These are phyloP conservation scores for Komagataella populi DNA, from an alignment of 805 yeast species.

Conservation along the genomic window DNA sequence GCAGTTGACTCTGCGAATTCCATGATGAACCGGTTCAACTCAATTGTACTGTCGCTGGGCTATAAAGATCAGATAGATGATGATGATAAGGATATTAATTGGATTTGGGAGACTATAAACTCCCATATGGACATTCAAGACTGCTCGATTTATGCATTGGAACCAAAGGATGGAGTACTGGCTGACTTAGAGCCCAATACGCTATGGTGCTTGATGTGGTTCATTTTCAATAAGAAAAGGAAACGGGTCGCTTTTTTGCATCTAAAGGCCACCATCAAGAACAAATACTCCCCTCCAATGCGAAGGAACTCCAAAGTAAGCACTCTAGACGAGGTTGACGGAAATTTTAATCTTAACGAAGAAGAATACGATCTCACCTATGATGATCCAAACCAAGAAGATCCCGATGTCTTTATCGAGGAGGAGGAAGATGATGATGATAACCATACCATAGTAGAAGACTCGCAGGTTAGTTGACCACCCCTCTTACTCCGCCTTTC, in stretches of 20 bases:
- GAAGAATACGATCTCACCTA: conserved; percentile 23
- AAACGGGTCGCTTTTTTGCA: conserved; percentile 85
- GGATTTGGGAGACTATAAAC: conserved; percentile 85
- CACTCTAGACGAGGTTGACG: conserved; percentile 16
- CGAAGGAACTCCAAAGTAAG: conserved; percentile 19
- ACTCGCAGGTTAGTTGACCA: conserved; percentile 17
- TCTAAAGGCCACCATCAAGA: conserved; percentile 33
- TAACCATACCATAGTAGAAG: conserved; percentile 16
- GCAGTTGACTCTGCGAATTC: conserved; percentile 36
- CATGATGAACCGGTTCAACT: conserved; percentile 58
- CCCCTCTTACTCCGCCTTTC: conserved; percentile 21
- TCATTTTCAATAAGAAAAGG: conserved; percentile 79
- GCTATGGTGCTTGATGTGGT: conserved; percentile 77
- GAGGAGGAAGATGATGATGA: conserved; percentile 20
- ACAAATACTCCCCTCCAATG: conserved; percentile 22
- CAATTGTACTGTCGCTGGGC: conserved; percentile 57
- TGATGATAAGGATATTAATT: conserved; percentile 25
- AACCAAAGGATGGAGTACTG: conserved; percentile 47
- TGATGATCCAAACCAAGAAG: conserved; percentile 12
- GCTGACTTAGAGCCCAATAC: conserved; percentile 48
- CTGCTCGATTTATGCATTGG: conserved; percentile 38
- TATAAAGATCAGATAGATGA: conserved; percentile 15
- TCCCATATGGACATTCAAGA: conserved; percentile 63
- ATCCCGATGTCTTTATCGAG: conserved; percentile 22
- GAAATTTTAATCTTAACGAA: conserved; percentile 14